These are phyloP conservation scores for Trichoderma sp. DNA, from an alignment of 2,329 filamentous ascomycete species.

Conservation along the genomic window DNA sequence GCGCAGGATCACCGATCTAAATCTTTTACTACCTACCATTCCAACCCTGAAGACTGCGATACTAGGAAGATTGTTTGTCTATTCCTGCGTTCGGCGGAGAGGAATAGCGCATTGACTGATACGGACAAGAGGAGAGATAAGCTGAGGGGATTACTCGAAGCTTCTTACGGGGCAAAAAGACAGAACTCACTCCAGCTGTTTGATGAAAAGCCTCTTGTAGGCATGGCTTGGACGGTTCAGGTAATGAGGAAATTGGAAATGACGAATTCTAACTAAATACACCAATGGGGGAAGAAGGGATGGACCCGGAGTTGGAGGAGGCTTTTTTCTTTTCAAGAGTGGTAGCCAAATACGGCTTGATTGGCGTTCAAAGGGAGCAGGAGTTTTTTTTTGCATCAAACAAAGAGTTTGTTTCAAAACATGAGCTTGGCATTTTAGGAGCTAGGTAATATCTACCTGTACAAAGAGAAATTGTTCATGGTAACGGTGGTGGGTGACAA, in stretches of 20 bases:
- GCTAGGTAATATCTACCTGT: background rate
- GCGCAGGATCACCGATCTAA: constrained; percentile 36
- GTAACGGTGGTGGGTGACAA: background rate
- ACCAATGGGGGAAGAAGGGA: background rate
- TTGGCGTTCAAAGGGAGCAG: constrained; percentile 7
- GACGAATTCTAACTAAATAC: background rate
- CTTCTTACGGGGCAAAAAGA: no score
- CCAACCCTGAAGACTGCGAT: background rate
- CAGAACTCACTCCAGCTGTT: background rate
- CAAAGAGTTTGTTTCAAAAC: background rate
- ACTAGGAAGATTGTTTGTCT: background rate
- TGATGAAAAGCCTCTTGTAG: background rate
- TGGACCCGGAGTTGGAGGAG: constrained; percentile 1
- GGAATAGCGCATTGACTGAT: background rate
- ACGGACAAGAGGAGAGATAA: background rate
- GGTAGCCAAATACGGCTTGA: background rate
- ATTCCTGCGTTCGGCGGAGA: background rate
- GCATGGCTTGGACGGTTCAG: background rate
- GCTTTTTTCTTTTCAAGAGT: background rate
- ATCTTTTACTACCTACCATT: background rate
- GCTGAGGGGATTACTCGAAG: background rate
- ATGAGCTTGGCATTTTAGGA: background rate
- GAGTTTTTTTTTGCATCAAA: background rate
- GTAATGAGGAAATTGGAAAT: background rate
- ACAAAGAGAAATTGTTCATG: background rate